Conservation (phyloP, 768 basidiomycete genomes). For the Tylopilus rubrobrunneus region DNA sequence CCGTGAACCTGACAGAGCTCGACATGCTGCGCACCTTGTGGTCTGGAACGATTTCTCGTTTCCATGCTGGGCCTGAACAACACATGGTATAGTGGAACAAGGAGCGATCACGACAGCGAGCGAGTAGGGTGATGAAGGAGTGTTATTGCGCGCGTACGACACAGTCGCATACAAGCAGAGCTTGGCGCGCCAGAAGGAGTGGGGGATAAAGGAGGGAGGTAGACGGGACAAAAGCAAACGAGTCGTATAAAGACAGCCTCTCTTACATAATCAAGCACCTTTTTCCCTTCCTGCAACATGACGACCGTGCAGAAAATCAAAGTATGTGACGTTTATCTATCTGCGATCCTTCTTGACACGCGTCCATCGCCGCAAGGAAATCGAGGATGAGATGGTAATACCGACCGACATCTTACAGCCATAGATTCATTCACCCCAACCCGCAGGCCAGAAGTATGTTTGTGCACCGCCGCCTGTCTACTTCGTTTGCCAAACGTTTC, state of each 20-base stretch:
- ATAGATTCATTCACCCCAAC: conserved; percentile 26
- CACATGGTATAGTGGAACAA: conserved; percentile 17
- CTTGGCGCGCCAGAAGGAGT: conserved; percentile 19
- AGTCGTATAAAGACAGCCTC: not conserved
- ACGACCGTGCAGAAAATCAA: conserved; percentile 91
- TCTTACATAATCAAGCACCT: conserved; percentile 12
- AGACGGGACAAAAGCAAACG: conserved; percentile 4
- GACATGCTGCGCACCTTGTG: conserved; percentile 71
- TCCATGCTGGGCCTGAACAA: conserved; percentile 78
- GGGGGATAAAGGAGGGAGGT: conserved; percentile 22
- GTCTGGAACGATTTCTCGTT: conserved; percentile 94
- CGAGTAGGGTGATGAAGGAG: conserved; percentile 24
- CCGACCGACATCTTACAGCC: conserved; percentile 9
- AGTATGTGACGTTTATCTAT: conserved; percentile 36
- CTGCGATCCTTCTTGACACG: conserved; percentile 8
- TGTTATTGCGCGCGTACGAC: conserved; percentile 29
- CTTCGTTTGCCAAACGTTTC: conserved; percentile 8
- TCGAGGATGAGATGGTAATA: conserved; percentile 95
- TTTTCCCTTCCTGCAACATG: conserved; percentile 39
- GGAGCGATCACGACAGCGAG: conserved; percentile 22
- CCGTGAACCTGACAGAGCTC: not conserved
- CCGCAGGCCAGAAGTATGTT: conserved; percentile 74
- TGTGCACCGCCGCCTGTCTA: conserved; percentile 10
- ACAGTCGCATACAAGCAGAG: conserved; percentile 32
- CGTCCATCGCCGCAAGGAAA: conserved; percentile 51